Evolutionary conservation across 805 yeast species (phyloP), one percentile per base, ranked within the genome.

Genomic region (Metschnikowia borealis): DNA sequence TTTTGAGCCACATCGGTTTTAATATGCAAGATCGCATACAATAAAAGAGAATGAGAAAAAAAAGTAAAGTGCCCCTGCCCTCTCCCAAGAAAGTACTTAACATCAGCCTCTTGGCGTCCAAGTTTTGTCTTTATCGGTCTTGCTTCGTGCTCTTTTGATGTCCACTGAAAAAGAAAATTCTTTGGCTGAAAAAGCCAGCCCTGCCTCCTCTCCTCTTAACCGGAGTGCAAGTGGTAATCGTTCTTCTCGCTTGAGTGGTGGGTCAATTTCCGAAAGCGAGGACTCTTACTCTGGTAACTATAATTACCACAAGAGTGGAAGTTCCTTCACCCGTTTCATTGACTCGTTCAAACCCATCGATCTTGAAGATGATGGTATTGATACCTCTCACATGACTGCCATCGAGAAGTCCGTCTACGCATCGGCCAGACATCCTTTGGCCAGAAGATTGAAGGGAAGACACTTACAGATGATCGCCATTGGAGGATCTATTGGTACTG

Each of bases 401-500:
- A 55, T 65, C 47, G 78, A 75, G 55, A 70, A 65, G 59, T 62
- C 74, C 36, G 62, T 69, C 39, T 61, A 66, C 50, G 74, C 75
- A 33, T 63, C 74, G 5, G 67, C 76, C 40, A 66, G 69, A 48
- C 75, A 80, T 66, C 75, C 72, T 6, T 67, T 72, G 70, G 69
- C 68, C 39, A 65, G 80, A 56, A 71, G 75, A 34, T 67, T 79
- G 51, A 71, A 71, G 53, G 62, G 70, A 36, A 69, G 83, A 62
- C 90, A 85, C 56, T 79, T 84, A 53, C 85, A 81, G 64, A 79
- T 87, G 82, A 85, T 88, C 60, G 89, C 95, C 37, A 74, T 89
- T 49, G 94, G 94, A 51, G 90, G 94, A 48, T 85, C 92, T 46
- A 84, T 88, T 52, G 96, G 96, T 62, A 84, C 94, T 5, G 89